Base-by-base conservation (phyloP, 768 basidiomycete species). In the Neoboletus subvelutipes region DNA sequence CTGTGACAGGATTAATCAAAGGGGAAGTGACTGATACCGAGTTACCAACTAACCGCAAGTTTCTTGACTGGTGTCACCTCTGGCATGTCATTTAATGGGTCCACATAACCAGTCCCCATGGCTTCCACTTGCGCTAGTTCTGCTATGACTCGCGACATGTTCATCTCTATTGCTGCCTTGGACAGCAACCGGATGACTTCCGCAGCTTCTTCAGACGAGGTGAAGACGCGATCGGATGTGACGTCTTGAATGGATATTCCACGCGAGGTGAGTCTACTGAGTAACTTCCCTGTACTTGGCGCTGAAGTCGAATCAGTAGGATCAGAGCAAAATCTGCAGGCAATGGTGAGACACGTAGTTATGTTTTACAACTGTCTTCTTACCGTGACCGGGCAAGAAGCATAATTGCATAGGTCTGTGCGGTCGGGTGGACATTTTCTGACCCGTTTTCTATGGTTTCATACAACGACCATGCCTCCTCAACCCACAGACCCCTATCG, bases 321-420 rank as follows among this genome's bases (percentile, higher is more conserved):
- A 12, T 78, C 73, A 4, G 76, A 71, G 50, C 76, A 68, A 57
- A 78, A 76, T 52, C 79, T 82, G 50, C 33, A 50, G 45, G 34
- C 45, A 22, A 5, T 5, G n/a, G 33, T 73, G 28, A 73, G 63
- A 45, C 34, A 45, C n/a, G 5, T 0, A 12, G 22, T 42, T 52
- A 36, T 12, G 36, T 12, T 17, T 36, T 50, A 36, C 13, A 47
- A 43, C 5, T 20, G 33, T 41, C 45, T 24, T 64, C 79, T 58
- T 57, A 85, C 83, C 84, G 77, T 41, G 79, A 68, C 70, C 82
- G 82, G 1, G 82, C 76, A 33, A 83, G 72, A 13, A 93, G 76
- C 82, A 90, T 85, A 18, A 83, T 68, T 15, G 88, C 85, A 72
- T 88, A 92, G 10, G 89, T 87, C 45, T 77, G 70, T 1, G 82